These are phyloP conservation scores for Rhytidhysteron rufulum DNA, from an alignment of 2,329 filamentous ascomycete genomes.

Conservation along the genomic window DNA sequence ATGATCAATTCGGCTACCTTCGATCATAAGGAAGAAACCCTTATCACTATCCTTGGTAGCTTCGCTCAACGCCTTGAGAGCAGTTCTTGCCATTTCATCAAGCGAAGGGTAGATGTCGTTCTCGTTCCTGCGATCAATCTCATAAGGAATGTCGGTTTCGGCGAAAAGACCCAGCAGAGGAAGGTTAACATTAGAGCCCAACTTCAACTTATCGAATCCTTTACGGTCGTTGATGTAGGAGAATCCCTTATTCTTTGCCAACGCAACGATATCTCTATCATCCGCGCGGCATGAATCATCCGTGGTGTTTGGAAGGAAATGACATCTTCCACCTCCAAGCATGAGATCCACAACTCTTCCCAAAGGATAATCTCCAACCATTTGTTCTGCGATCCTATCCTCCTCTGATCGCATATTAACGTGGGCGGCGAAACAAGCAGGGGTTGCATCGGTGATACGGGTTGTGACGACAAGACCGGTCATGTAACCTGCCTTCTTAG, in stretches of 20 bases:
- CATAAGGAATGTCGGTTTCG: conserved; percentile 78
- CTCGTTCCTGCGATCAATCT: conserved; percentile 81
- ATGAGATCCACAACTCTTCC: conserved; percentile 88
- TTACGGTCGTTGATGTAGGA: conserved; percentile 68
- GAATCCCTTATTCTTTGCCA: conserved; percentile 78
- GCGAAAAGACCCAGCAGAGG: conserved; percentile 87
- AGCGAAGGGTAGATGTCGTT: conserved; percentile 80
- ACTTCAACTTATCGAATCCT: conserved; percentile 70
- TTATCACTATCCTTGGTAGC: conserved; percentile 81
- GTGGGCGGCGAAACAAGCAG: conserved; percentile 90
- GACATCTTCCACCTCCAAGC: conserved; percentile 87
- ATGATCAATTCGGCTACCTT: conserved; percentile 93
- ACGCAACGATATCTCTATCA: conserved; percentile 66
- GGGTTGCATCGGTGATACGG: conserved; percentile 90
- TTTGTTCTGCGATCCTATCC: conserved; percentile 87
- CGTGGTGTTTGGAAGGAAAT: conserved; percentile 82
- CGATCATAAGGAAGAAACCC: conserved; percentile 98
- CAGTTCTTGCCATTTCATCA: conserved; percentile 84
- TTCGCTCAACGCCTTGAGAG: conserved; percentile 71
- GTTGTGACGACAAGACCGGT: conserved; percentile 96
- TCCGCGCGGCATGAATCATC: conserved; percentile 79
- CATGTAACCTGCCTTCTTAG: conserved; percentile 84
- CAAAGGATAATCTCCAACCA: conserved; percentile 82
- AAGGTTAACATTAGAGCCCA: conserved; percentile 65
- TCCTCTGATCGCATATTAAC: conserved; percentile 76